Percentiles rank a stretch among this genome's conserved stretches.
These are phyloP conservation scores for Hirsutella rhossiliensis DNA, from an alignment of 2,329 filamentous ascomycete species.

Conservation along the genomic window DNA sequence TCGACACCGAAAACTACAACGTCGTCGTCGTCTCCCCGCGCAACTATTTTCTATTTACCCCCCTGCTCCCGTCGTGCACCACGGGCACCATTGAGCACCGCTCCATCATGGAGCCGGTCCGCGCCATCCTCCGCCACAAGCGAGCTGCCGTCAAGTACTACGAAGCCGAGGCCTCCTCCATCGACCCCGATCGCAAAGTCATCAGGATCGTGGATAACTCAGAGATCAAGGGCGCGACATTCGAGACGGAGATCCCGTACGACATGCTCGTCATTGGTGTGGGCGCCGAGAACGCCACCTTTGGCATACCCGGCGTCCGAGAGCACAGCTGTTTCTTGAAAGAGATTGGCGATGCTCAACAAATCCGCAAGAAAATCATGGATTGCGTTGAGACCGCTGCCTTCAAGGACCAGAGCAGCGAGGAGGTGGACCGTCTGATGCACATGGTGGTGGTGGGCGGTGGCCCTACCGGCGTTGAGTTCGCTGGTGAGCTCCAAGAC, in stretches of 20 bases:
- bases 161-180: constrained; percentile 92
- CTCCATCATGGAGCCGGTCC: constrained; percentile 98
- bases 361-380: constrained; percentile 98
- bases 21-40: constrained; percentile 94
- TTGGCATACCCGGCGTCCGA: constrained; percentile 89
- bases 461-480: constrained; percentile 94
- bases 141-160: constrained; percentile 90
- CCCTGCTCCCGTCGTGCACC: constrained; percentile 91
- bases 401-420: constrained; percentile 86
- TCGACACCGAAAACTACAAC: constrained; percentile 98
- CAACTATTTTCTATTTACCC: constrained; percentile 99
- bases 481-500: constrained; percentile 94
- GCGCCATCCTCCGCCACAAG: constrained; percentile 92
- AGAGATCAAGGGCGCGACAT: constrained; percentile 74
- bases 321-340: constrained; percentile 98
- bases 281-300: constrained; percentile 95
- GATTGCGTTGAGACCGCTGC: constrained; percentile 97
- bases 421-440: constrained; percentile 85
- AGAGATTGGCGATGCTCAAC: constrained; percentile 92
- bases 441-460: constrained; percentile 97
- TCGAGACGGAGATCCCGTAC: constrained; percentile 82
- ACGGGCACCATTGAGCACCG: constrained; percentile 97
- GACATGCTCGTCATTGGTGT: constrained; percentile 98
- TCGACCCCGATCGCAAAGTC: constrained; percentile 83
- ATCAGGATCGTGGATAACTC: constrained; percentile 87